These are phyloP conservation scores for Talaromyces thailandensis DNA, from an alignment of 495 filamentous ascomycete genomes.

Conservation along the genomic window DNA sequence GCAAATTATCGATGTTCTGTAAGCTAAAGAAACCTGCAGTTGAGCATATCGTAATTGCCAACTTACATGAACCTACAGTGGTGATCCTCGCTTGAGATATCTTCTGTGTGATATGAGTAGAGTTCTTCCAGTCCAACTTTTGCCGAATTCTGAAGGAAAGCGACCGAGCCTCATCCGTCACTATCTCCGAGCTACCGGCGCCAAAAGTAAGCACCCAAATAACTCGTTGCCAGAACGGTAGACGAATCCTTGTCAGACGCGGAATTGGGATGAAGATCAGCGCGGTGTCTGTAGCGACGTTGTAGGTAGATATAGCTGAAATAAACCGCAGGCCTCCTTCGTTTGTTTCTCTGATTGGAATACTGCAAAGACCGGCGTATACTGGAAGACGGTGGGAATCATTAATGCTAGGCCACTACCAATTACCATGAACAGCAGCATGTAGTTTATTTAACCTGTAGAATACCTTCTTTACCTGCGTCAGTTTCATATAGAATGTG, in stretches of 20 bases:
- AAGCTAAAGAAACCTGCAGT: background rate
- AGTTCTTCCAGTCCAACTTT: constrained; percentile 14
- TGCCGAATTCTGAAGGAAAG: constrained; percentile 75
- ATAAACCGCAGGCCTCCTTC: constrained; percentile 44
- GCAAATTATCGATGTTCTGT: constrained; percentile 58
- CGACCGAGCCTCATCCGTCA: constrained; percentile 82
- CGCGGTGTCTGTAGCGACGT: constrained; percentile 60
- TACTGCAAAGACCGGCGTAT: constrained; percentile 48
- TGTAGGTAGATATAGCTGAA: constrained; percentile 59
- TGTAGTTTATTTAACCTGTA: constrained; percentile 49
- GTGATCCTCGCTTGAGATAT: constrained; percentile 31
- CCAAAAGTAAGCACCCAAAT: constrained; percentile 61
- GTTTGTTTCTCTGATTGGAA: constrained; percentile 31
- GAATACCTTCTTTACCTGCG: constrained; percentile 54
- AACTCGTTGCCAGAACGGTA: constrained; percentile 61
- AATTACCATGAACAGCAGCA: constrained; percentile 52
- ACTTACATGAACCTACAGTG: no score
- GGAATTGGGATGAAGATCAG: constrained; percentile 65
- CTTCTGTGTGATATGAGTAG: background rate
- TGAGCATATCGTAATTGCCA: constrained; percentile 5
- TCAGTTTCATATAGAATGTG: constrained; percentile 60
- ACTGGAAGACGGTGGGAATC: constrained; percentile 68
- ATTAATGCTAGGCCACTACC: constrained; percentile 57
- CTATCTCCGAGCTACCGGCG: constrained; percentile 59
- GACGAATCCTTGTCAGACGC: constrained; percentile 60